These are phyloP conservation scores for Saitozyma podzolica DNA, from an alignment of 768 basidiomycete genomes.

Conservation along the genomic window DNA sequence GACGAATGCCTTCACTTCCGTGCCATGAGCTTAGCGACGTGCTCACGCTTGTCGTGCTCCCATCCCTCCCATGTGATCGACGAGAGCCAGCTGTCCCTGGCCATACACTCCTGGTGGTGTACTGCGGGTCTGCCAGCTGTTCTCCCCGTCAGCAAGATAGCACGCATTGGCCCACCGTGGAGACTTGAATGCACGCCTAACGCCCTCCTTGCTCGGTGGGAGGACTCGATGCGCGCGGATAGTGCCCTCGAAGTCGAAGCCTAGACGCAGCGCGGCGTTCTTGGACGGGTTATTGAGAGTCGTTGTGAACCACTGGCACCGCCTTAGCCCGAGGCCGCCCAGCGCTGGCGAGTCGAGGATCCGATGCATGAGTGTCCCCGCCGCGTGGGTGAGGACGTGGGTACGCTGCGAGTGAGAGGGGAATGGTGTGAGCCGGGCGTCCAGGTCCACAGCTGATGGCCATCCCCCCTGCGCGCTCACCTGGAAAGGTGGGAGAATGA, in stretches of 20 bases:
- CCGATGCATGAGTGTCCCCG: conserved; percentile 34
- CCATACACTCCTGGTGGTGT: conserved; percentile 14
- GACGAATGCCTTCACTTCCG: too few species aligned
- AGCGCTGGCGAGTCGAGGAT: conserved; percentile 22
- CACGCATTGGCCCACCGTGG: neutral
- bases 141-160: neutral
- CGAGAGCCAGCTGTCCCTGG: conserved; percentile 33
- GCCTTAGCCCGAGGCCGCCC: conserved; percentile 30
- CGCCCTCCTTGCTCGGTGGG: conserved; percentile 21
- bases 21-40: conserved; percentile 9
- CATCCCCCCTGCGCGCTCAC: conserved; percentile 7
- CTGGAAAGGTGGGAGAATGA: conserved; percentile 36
- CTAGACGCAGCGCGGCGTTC: conserved; percentile 30
- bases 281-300: conserved; percentile 26
- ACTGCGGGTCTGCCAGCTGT: conserved; percentile 25
- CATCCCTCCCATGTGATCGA: conserved; percentile 40
- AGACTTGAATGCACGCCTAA: conserved; percentile 12
- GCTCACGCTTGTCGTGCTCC: conserved; percentile 23
- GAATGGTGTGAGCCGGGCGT: too few species aligned
- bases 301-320: conserved; percentile 41
- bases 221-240: conserved; percentile 29
- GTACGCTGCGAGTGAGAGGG: conserved; percentile 22
- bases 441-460: too few species aligned
- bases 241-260: conserved; percentile 35
- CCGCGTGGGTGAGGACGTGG: conserved; percentile 42